Evolutionary conservation across 164 flowering plant genomes (phyloP), one percentile per base, ranked within the genome.

Genomic region (Dillenia turbinata): DNA sequence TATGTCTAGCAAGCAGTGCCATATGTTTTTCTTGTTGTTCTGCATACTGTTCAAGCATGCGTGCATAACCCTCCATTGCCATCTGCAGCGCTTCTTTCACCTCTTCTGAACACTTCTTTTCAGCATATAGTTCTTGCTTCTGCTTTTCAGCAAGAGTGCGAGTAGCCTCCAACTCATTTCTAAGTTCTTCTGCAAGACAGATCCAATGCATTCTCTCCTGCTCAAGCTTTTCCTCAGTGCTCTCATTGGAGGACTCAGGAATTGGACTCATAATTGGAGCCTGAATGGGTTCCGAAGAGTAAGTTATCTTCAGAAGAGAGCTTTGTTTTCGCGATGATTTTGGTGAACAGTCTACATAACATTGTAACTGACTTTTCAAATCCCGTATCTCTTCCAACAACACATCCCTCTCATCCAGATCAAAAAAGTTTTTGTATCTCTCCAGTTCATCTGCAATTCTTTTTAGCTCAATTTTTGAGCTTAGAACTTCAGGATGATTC

Each of bases 21-120:
- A 91, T 81, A 68, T 94, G 96, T 47, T 82, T 91, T 72, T 89
- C 97, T 75, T 95, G 85, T 58, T 92, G 89, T 9, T 95, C 99
- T 15, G 97, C 97, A 72, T 92, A 92, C 72, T 90, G 97, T 57
- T 95, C 99, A 69, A 95, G 89, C 83, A 92, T 86, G 12, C 89
- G 88, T 47, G 99, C 94, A 74, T 95, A 91, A n/a, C 97, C 92
- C 66, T 85, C 84, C 92, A 95, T 95, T 53, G 97, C 97, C 83
- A 85, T 74, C 69, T 87, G 96, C 85, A 95, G 81, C 62, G 97
- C 97, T 82, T 92, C 97, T 69, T 87, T 81, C 70, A 87, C 78
- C 81, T 95, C 99, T 56, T 92, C 90, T 22, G 81, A 78, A 67
- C 99, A 92, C 68, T 79, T 87, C 75, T 80, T 89, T 67, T 95